Evolutionary conservation across 2,329 filamentous ascomycete genomes (phyloP), one percentile per base, ranked within the genome.

Genomic region (Sporothrix phasma): DNA sequence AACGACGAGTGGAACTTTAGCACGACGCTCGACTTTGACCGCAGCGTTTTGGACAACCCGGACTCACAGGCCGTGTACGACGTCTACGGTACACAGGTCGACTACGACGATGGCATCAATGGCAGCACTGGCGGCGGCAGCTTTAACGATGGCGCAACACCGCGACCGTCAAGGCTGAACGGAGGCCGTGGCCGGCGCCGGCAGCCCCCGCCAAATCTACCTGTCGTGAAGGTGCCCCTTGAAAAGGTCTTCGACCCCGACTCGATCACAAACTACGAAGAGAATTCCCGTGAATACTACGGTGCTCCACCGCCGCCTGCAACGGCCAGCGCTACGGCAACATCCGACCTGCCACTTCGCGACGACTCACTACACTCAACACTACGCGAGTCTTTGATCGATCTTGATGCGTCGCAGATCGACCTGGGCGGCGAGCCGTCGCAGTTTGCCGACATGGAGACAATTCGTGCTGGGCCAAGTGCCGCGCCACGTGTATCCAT

Each of bases 1-100:
- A 80, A 80, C 64, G 84, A 87, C 67, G 84, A 87, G 67, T 88
- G 85, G 85, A 87, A 87, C 66, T 88, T 88, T 67, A 86, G 82
- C 69, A 86, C 84, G 0, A 87, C 85, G 0, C 77, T 83, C 19
- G 82, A 80, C n/a, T 87, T 88, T 67, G 85, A 87, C 69, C 79
- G 82, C 68, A 78, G 81, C 64, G 77, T 85, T 13, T 76, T 83
- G 64, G 76, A 79, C 66, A 77, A 78, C 56, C 77, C 79, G 22
- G 82, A 83, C 68, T 78, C 79, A 0, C 81, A 84, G 69, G 83
- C 84, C 53, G 81, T 87, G 3, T 83, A 80, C 69, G 83, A 87
- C 46, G 74, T 75, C 4, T 76, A 87, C 67, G 84, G 84, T 5
- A 79, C 80, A 15, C 77, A 79, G 53, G 79, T 86, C 46, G 84